Percentiles rank a stretch among this genome's conserved stretches.
Evolutionary conservation across 768 basidiomycete genomes (phyloP).

Genomic region (Mycena leptocephala): DNA sequence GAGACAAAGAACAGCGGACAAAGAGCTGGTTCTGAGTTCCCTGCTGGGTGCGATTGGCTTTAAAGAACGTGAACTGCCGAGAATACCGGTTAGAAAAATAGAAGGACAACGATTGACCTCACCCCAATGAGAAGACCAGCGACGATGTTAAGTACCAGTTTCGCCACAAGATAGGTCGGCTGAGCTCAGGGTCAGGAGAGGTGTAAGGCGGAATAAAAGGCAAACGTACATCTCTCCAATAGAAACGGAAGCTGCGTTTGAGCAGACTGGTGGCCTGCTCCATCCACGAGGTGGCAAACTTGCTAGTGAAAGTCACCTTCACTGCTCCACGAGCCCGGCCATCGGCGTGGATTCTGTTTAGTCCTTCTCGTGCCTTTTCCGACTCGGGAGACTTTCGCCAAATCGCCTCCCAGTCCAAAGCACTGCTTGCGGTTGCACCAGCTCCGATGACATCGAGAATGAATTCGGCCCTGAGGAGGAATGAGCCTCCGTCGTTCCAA

Average conservation of each 20-base stretch:
- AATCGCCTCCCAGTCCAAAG: slow-evolving; percentile 69
- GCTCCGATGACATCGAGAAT: slow-evolving; percentile 85
- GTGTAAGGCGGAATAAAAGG: background rate
- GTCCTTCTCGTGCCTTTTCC: slow-evolving; percentile 49
- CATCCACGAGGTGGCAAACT: slow-evolving; percentile 70
- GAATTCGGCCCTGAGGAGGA: slow-evolving; percentile 67
- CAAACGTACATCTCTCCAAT: slow-evolving; percentile 62
- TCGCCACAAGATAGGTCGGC: slow-evolving; percentile 74
- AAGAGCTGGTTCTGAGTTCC: slow-evolving; percentile 80
- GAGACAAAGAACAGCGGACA: slow-evolving; percentile 61
- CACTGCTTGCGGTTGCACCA: slow-evolving; percentile 73
- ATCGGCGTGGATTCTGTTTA: slow-evolving; percentile 64
- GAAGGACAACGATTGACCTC: too few species aligned
- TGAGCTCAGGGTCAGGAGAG: too few species aligned
- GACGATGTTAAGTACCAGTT: slow-evolving; percentile 67
- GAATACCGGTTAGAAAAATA: too few species aligned
- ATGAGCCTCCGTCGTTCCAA: background rate
- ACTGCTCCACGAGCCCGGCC: slow-evolving; percentile 61
- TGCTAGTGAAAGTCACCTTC: slow-evolving; percentile 53
- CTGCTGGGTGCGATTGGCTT: slow-evolving; percentile 66
- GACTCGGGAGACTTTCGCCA: slow-evolving; percentile 73
- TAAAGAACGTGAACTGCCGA: slow-evolving; percentile 75
- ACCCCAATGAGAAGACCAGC: slow-evolving; percentile 70
- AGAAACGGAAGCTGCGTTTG: slow-evolving; percentile 59
- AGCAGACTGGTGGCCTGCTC: slow-evolving; percentile 64